Conservation (phyloP, 1,284 basidiomycete genomes). For the Cryptococcus sp. region DNA sequence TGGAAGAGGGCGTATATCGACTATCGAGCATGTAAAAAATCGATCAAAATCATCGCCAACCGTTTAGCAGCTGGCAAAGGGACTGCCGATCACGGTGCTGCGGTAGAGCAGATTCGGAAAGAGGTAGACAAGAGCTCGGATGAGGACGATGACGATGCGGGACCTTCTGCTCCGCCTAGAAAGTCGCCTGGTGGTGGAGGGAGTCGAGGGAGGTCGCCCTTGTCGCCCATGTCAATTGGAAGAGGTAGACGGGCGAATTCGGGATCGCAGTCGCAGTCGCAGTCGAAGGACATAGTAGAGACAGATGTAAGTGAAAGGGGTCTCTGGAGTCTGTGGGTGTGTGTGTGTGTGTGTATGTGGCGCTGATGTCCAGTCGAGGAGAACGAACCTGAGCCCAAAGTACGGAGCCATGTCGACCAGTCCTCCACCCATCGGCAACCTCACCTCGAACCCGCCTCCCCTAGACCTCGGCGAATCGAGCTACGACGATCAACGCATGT, state of each 20-base stretch:
- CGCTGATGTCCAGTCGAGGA: neutral
- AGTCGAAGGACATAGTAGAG: neutral
- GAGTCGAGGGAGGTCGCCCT: conserved; percentile 1
- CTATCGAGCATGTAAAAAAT: conserved; percentile 46
- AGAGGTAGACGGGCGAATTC: neutral
- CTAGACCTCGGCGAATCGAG: conserved; percentile 36
- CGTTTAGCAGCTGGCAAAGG: conserved; percentile 21
- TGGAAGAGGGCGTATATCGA: conserved; percentile 49
- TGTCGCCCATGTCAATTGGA: neutral
- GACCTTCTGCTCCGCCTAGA: conserved; percentile 27
- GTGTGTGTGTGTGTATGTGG: neutral
- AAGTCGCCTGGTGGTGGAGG: conserved; percentile 5
- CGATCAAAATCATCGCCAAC: conserved; percentile 39
- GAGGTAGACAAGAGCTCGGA: conserved; percentile 20
- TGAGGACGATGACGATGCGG: conserved; percentile 40
- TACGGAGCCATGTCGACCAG: conserved; percentile 29
- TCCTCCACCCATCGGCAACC: conserved; percentile 13
- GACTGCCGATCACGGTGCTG: conserved; percentile 12
- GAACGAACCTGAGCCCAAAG: neutral
- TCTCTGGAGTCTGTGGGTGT: neutral
- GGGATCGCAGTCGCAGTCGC: neutral
- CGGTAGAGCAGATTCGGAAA: conserved; percentile 8
- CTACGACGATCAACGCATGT: neutral
- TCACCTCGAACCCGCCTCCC: conserved; percentile 24
- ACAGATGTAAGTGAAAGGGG: no score